phyloP scores from a whole-genome alignment of 176 grass and related monocot genomes.

The Hyparrhenia diplandra region DNA sequence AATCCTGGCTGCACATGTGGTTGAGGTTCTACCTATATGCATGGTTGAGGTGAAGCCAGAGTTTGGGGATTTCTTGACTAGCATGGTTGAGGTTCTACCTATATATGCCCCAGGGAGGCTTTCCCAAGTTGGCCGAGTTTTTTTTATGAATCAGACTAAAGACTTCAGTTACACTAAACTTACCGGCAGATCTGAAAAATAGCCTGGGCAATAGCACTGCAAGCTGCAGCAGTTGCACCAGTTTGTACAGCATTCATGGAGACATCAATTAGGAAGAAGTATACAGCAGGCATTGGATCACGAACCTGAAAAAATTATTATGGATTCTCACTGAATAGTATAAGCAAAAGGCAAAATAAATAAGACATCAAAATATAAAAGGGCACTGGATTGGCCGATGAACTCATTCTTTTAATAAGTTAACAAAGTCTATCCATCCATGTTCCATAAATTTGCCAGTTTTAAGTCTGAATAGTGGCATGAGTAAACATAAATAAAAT shows the following conservation, averaged over 20 bases:
- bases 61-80: not conserved
- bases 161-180: no score
- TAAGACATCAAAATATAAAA: constrained; percentile 8
- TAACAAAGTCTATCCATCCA: not conserved
- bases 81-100: not conserved
- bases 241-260: constrained; percentile 92
- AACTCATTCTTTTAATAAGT: not conserved
- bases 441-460: not conserved
- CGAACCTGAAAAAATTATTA: constrained; percentile 66
- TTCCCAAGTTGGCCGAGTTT: not conserved
- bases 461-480: not conserved
- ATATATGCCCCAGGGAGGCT: not conserved
- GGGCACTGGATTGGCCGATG: not conserved
- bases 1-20: no score
- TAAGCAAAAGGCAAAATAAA: not conserved
- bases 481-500: not conserved
- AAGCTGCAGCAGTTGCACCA: constrained; percentile 88
- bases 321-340: not conserved
- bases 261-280: constrained; percentile 94
- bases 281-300: constrained; percentile 96
- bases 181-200: constrained; percentile 93
- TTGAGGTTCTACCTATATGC: no score
- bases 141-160: not conserved
- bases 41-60: not conserved
- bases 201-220: constrained; percentile 85